Conservation (phyloP, 352 stramenopile species). For the Globisporangium solare region DNA sequence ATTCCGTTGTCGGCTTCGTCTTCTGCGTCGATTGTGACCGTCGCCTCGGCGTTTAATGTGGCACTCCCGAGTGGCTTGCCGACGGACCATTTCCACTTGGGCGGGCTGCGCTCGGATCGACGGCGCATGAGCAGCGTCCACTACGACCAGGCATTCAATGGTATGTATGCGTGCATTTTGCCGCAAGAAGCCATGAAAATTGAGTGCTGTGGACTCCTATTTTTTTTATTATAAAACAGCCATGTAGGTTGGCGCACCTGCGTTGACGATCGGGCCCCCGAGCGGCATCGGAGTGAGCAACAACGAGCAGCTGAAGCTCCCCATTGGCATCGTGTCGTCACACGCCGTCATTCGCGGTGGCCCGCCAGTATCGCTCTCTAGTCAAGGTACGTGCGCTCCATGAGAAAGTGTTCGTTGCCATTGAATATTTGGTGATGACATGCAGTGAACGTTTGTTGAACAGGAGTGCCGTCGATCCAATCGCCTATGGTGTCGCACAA, state of each 20-base stretch:
- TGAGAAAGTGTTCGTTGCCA: too few relatives aligned
- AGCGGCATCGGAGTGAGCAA: neutral
- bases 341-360: conserved; percentile 35
- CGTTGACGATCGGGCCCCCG: neutral
- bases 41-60: conserved; percentile 37
- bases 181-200: neutral
- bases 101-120: conserved; percentile 35
- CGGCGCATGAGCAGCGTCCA: conserved; percentile 46
- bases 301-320: conserved; percentile 16
- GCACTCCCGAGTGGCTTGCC: conserved; percentile 17
- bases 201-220: neutral
- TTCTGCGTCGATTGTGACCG: conserved; percentile 35
- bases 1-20: conserved; percentile 12
- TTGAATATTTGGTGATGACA: too few relatives aligned
- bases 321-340: conserved; percentile 40
- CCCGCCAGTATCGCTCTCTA: conserved; percentile 14
- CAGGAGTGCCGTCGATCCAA: conserved; percentile 30
- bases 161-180: conserved; percentile 11
- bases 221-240: neutral
- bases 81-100: conserved; percentile 32
- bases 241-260: conserved; percentile 5
- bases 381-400: conserved; percentile 29
- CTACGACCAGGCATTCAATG: conserved; percentile 43
- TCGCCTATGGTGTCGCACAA: conserved; percentile 22
- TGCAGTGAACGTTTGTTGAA: neutral